phyloP scores from a whole-genome alignment of 305 asterid genomes.

The Fraxinus floribunda region DNA sequence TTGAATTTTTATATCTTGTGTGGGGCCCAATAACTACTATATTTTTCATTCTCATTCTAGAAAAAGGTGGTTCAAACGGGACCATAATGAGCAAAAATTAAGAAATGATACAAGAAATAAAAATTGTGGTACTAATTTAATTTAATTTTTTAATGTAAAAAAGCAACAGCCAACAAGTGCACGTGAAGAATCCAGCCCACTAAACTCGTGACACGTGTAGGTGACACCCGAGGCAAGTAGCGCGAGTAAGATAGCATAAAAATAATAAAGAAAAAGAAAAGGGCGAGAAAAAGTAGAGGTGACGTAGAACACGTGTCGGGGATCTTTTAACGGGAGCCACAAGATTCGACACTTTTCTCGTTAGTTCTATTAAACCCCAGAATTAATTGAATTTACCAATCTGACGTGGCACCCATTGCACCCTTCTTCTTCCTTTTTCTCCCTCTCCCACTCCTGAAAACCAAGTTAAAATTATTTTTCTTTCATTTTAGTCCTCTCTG shows the following conservation, averaged over 20 bases:
- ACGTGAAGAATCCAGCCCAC: not conserved
- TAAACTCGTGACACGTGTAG: not conserved
- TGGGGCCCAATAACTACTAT: too few relatives aligned
- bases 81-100: too few relatives aligned
- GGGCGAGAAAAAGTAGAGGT: not conserved
- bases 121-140: too few relatives aligned
- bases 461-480: conserved; percentile 18
- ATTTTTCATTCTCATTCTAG: too few relatives aligned
- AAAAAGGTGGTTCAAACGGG: too few relatives aligned
- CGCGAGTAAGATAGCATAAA: not conserved
- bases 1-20: too few relatives aligned
- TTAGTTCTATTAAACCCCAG: conserved; percentile 26
- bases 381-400: conserved; percentile 11
- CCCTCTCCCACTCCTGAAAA: not conserved
- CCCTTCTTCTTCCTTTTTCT: not conserved
- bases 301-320: not conserved
- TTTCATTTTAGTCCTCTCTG: conserved; percentile 22
- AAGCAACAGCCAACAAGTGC: not conserved
- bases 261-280: not conserved
- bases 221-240: not conserved
- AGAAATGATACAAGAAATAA: too few relatives aligned
- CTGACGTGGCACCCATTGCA: conserved; percentile 34
- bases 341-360: conserved; percentile 53
- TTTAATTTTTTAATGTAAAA: too few relatives aligned
- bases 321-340: conserved; percentile 62